Base-by-base conservation (phyloP, 192 early-diverging fungal genomes). In the Paraglomus brasilianum region DNA sequence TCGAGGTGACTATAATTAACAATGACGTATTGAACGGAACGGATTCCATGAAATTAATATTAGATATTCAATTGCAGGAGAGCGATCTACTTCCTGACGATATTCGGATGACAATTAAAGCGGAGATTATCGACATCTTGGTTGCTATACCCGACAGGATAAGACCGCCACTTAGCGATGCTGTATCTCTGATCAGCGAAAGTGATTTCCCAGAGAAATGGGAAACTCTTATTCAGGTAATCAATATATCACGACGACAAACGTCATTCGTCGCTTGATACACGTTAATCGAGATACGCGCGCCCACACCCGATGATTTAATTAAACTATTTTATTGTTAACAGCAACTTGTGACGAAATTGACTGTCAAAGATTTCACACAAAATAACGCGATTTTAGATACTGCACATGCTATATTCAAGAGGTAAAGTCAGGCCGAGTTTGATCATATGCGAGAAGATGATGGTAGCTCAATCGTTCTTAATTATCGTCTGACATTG, bases 391-490 rank as follows among this genome's bases (percentile, higher is more conserved):
- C 92, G 53, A 85, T 99, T 19, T 81, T 99, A 72, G 91, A 95
- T 70, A 95, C 95, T 4, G 93, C 94, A 2, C 97, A 98, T 75
- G 93, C 93, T 2, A 95, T 97, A 68, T 97, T 99, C 79, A 91
- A 90, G 73, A 86, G 88, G 84, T 90, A 74, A 47, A 46, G 49
- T 1, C 10, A 6, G 1, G 22, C 21, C 9, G 3, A 10, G 2
- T 44, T 36, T 19, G 9, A 14, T 22, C n/a, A 59, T 59, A 42
- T 5, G 17, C 22, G 15, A 77, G 9, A 17, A 17, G 30, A 30
- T 30, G 3, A 30, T 3, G 30, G 30, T 22, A 21, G 8, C 0
- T 46, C 36, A 51, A 22, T 60, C 3, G 38, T 9, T 22, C 17
- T 66, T 19, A 40, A 36, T 62, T 14, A 46, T 50, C 24, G 40